Percentiles rank a stretch among this genome's conserved stretches.
These are phyloP conservation scores for Calonectria multiphialidica DNA, from an alignment of 2,329 filamentous ascomycete genomes.

Conservation along the genomic window DNA sequence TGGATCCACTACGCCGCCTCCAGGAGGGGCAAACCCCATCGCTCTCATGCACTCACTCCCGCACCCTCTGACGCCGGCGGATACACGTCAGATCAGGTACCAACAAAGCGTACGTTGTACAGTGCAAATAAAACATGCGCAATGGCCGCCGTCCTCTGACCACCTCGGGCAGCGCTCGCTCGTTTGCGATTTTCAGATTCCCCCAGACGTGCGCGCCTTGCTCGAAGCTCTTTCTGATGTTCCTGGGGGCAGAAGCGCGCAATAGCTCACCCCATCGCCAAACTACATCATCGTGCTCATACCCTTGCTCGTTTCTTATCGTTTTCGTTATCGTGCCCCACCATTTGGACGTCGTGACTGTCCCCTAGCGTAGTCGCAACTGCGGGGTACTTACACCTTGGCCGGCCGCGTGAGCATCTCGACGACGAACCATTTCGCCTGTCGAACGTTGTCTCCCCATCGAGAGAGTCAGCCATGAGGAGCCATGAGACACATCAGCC, in stretches of 20 bases:
- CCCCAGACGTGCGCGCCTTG: not conserved
- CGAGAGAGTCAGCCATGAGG: constrained; percentile 3
- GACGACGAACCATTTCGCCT: constrained; percentile 24
- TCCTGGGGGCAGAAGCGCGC: not conserved
- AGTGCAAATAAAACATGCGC: not conserved
- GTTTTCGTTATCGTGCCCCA: constrained; percentile 20
- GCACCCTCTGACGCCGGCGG: constrained; percentile 10
- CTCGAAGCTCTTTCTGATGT: not conserved
- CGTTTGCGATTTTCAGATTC: too few relatives aligned
- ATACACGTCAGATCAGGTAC: constrained; percentile 36
- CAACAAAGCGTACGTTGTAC: constrained; percentile 1
- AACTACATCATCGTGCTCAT: constrained; percentile 7
- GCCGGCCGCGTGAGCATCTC: constrained; percentile 25
- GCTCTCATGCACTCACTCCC: constrained; percentile 19
- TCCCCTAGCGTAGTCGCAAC: constrained; percentile 23
- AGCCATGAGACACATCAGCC: constrained; percentile 16
- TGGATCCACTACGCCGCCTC: constrained; percentile 3
- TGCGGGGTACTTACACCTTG: constrained; percentile 26
- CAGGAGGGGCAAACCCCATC: constrained; percentile 19
- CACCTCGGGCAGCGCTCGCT: too few relatives aligned
- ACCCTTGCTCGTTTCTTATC: not conserved
- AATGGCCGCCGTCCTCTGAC: not conserved
- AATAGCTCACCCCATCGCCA: not conserved
- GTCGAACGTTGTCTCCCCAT: constrained; percentile 13
- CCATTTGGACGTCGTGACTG: constrained; percentile 24